These are phyloP conservation scores for Psidium guajava DNA, from an alignment of 345 rosid genomes.

Conservation along the genomic window DNA sequence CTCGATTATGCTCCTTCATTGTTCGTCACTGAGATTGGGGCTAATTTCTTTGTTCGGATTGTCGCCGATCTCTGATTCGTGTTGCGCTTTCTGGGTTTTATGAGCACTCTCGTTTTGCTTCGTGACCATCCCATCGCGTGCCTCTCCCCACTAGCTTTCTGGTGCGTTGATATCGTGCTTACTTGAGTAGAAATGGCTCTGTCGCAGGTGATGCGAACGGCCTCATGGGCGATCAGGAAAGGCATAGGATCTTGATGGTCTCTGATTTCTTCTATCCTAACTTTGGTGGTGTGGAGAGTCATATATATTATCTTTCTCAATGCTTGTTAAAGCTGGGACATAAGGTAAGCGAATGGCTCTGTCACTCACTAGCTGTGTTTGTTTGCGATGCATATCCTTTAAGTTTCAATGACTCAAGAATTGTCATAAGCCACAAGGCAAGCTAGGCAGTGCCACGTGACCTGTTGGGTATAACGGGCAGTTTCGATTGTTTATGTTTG, in stretches of 20 bases:
- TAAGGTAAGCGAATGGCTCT: constrained; percentile 39
- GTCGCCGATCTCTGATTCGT: not conserved
- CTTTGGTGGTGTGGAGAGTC: constrained; percentile 94
- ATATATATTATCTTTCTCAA: constrained; percentile 85
- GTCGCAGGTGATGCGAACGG: constrained; percentile 17
- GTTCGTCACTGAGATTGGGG: not conserved
- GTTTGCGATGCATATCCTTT: not conserved
- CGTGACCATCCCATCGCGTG: not conserved
- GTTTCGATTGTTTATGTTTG: not conserved
- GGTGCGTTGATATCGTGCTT: not conserved
- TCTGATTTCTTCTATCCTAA: constrained; percentile 97
- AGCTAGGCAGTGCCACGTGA: not conserved
- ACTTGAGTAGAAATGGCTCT: not conserved
- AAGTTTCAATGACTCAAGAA: not conserved
- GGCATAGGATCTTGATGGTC: constrained; percentile 73
- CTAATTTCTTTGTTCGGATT: not conserved
- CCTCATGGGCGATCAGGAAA: constrained; percentile 35
- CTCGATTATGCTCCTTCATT: not conserved
- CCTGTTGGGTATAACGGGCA: not conserved
- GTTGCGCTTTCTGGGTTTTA: not conserved
- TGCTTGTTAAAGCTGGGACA: constrained; percentile 87
- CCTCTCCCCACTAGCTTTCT: not conserved
- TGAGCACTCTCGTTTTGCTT: not conserved
- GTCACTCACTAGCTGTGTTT: not conserved
- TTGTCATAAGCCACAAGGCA: not conserved